Evolutionary conservation across 176 grass and related monocot genomes (phyloP).

Genomic region (Eleusine coracana): DNA sequence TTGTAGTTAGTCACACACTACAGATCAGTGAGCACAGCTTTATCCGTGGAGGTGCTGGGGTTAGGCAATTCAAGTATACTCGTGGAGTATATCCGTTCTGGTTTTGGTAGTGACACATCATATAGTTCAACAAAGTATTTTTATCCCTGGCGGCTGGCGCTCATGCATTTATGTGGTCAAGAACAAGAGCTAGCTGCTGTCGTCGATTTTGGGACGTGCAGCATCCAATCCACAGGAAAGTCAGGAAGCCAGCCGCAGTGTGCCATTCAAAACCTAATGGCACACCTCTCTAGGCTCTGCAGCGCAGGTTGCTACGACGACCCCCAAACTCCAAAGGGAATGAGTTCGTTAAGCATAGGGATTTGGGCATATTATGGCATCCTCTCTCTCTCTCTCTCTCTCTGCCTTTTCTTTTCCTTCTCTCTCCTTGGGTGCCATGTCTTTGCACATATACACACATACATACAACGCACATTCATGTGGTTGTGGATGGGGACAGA

Average conservation of each 20-base stretch:
- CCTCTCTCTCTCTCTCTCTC: background rate
- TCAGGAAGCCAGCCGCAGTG: conserved; percentile 1
- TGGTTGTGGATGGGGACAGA: conserved; percentile 75
- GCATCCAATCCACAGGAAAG: conserved; percentile 29
- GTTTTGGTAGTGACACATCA: background rate
- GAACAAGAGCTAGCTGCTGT: conserved; percentile 2
- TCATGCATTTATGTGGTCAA: background rate
- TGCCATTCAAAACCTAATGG: conserved; percentile 48
- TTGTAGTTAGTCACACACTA: conserved; percentile 7
- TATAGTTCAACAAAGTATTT: background rate
- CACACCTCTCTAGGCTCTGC: conserved; percentile 56
- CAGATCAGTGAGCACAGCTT: background rate
- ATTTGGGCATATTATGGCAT: conserved; percentile 60
- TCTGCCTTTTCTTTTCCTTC: background rate
- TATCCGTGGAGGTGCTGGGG: background rate
- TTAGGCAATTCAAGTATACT: background rate
- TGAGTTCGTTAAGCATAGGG: conserved; percentile 87
- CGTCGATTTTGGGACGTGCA: conserved; percentile 12
- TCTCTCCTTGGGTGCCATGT: conserved; percentile 21
- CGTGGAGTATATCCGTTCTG: background rate
- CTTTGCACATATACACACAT: conserved; percentile 10
- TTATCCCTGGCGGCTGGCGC: no score
- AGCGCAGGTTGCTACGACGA: conserved; percentile 43
- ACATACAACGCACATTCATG: conserved; percentile 53
- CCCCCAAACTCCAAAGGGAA: conserved; percentile 62